Evolutionary conservation across 176 grass and related monocot species (phyloP).

Genomic region (Dendrocalamus sinicus): DNA sequence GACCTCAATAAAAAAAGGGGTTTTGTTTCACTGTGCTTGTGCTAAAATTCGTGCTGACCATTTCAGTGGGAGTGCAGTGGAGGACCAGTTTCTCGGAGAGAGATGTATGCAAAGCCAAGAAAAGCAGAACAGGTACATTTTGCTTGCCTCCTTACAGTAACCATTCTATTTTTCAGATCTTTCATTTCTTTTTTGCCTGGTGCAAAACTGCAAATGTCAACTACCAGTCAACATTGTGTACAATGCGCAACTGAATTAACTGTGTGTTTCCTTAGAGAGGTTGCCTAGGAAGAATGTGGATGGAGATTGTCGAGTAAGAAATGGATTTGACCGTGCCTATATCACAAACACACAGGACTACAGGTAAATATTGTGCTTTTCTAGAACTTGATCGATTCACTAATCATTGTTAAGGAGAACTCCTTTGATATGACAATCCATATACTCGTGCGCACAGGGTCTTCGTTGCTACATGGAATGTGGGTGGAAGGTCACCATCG

Average conservation of each 20-base stretch:
- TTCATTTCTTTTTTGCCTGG: not conserved
- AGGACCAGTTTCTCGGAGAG: constrained; percentile 81
- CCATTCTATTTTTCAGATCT: constrained; percentile 31
- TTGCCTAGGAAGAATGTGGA: constrained; percentile 57
- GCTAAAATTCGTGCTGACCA: constrained; percentile 41
- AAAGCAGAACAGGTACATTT: constrained; percentile 84
- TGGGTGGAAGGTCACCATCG: constrained; percentile 87
- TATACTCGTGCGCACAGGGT: constrained; percentile 49
- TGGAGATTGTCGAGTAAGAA: constrained; percentile 53
- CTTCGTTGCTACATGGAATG: constrained; percentile 95
- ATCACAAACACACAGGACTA: constrained; percentile 89
- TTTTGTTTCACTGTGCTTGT: constrained; percentile 33
- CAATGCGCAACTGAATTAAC: constrained; percentile 14
- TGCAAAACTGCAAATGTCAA: constrained; percentile 26
- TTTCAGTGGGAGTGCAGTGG: constrained; percentile 62
- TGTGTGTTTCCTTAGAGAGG: constrained; percentile 60
- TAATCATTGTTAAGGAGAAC: constrained; percentile 24
- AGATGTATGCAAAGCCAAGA: constrained; percentile 80
- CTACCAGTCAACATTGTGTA: constrained; percentile 29
- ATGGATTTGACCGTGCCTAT: constrained; percentile 59
- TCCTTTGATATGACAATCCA: constrained; percentile 28
- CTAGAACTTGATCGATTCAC: not conserved
- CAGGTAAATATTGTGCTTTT: constrained; percentile 59
- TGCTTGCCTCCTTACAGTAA: constrained; percentile 35
- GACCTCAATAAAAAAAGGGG: constrained; percentile 9